Percentiles rank a stretch among this genome's conserved stretches.
Evolutionary conservation across 305 asterid species (phyloP).

Genomic region (Striga hermonthica): DNA sequence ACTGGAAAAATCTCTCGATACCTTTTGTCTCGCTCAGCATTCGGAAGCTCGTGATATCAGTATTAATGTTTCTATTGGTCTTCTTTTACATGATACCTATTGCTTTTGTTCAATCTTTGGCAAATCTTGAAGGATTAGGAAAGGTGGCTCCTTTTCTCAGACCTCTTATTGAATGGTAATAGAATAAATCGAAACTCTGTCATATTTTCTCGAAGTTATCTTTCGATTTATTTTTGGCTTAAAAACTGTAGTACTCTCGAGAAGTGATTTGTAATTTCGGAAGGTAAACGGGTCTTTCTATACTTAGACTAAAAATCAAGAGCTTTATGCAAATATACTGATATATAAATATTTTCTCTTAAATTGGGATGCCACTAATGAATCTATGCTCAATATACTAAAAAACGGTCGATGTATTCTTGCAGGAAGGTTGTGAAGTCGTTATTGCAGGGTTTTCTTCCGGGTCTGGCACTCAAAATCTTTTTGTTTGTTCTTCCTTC

Average conservation of each 20-base stretch:
- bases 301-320: neutral
- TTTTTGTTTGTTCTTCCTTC: conserved; percentile 66
- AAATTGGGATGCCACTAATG: neutral
- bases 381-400: neutral
- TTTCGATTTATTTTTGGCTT: neutral
- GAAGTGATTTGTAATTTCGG: neutral
- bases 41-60: conserved; percentile 60
- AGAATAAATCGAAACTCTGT: too few species aligned
- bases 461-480: conserved; percentile 86
- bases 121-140: conserved; percentile 87
- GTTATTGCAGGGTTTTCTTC: conserved; percentile 90
- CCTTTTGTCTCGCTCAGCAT: conserved; percentile 76
- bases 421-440: conserved; percentile 85
- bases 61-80: conserved; percentile 68
- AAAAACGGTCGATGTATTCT: conserved; percentile 24
- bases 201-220: neutral
- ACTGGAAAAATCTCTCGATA: conserved; percentile 85
- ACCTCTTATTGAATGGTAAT: conserved; percentile 68
- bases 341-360: neutral
- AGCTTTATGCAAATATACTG: conserved; percentile 4
- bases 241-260: too few species aligned
- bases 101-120: conserved; percentile 92
- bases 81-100: conserved; percentile 98
- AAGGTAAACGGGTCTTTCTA: neutral
- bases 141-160: conserved; percentile 84